Evolutionary conservation across 805 yeast genomes (phyloP), one percentile per base, ranked within the genome.

Genomic region (Candida takata): DNA sequence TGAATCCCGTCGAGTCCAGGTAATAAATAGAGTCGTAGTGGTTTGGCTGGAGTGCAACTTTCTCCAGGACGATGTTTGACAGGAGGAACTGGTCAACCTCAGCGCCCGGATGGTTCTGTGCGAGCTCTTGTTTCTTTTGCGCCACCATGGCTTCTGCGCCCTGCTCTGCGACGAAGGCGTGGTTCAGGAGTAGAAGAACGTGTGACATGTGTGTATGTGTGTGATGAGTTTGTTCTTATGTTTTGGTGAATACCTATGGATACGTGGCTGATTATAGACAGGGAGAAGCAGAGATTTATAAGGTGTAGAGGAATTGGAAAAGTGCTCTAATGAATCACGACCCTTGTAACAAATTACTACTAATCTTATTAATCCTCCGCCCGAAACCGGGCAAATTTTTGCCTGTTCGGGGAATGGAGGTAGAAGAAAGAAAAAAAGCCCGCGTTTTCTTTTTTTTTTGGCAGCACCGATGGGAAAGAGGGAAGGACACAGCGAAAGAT

Each of bases 1-100:
- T 50, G 30, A 46, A 44, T 12, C 48, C 52, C 4, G 42, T 31
- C 8, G 23, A 24, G 32, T 53, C 54, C 12, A 53, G 19, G 33
- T 48, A 53, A 37, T 53, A 51, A 29, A 53, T 38, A 24, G 37
- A 52, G 23, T 52, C 54, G 34, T 52, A 53, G 31, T 43, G 27
- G 31, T 50, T 40, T 13, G 41, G 35, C 13, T 37, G 29, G 5
- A 53, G 26, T 24, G 39, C 27, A 9, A 45, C 51, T 14, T 53
- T 52, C 21, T 35, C 40, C 7, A 51, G 28, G 4, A 51, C 50
- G n/a, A 53, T 47, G 27, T 49, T 51, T 24, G 57, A 52, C 5
- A 53, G 38, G 14, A 53, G 35, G 29, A 33, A 52, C 27, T 53
- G 58, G 29, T 53, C 55, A 25, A 52, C 35, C 7, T 30, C 23